These are phyloP conservation scores for Coniochaeta sp. DNA, from an alignment of 2,329 filamentous ascomycete species.

Conservation along the genomic window DNA sequence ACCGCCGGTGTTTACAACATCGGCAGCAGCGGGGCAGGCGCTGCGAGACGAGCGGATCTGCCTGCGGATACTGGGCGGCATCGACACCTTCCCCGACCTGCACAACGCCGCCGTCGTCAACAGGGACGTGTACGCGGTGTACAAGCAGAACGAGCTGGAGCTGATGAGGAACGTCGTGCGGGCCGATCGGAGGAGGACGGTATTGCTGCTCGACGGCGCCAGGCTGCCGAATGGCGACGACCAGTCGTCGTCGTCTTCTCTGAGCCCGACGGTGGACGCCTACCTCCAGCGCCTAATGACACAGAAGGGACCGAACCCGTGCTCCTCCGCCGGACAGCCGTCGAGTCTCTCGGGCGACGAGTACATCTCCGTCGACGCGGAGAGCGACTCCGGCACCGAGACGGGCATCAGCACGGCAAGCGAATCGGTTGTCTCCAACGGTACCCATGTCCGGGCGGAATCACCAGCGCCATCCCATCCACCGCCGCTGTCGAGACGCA, in stretches of 20 bases:
- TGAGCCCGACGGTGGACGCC: neutral
- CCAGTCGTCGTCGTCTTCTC: too few species aligned
- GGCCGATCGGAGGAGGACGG: neutral
- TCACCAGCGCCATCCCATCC: constrained; percentile 4
- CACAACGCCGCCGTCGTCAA: constrained; percentile 34
- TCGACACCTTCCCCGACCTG: constrained; percentile 34
- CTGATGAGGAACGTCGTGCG: constrained; percentile 23
- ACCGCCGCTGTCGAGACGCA: neutral
- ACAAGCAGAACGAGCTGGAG: constrained; percentile 34
- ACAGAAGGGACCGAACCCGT: neutral
- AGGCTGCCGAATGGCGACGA: too few species aligned
- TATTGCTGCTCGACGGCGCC: neutral
- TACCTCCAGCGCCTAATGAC: neutral
- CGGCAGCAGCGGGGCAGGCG: neutral
- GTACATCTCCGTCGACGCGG: neutral
- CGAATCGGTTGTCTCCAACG: neutral
- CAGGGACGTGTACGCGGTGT: constrained; percentile 35
- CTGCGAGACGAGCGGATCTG: constrained; percentile 23
- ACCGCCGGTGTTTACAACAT: too few species aligned
- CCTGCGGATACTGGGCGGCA: constrained; percentile 30
- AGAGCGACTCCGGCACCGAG: neutral
- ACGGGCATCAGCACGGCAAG: neutral
- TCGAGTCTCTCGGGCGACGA: neutral
- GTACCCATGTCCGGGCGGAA: neutral
- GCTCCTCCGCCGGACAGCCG: neutral